Evolutionary conservation across 192 early-diverging fungal genomes (phyloP).

Genomic region (Coemansia sp.): DNA sequence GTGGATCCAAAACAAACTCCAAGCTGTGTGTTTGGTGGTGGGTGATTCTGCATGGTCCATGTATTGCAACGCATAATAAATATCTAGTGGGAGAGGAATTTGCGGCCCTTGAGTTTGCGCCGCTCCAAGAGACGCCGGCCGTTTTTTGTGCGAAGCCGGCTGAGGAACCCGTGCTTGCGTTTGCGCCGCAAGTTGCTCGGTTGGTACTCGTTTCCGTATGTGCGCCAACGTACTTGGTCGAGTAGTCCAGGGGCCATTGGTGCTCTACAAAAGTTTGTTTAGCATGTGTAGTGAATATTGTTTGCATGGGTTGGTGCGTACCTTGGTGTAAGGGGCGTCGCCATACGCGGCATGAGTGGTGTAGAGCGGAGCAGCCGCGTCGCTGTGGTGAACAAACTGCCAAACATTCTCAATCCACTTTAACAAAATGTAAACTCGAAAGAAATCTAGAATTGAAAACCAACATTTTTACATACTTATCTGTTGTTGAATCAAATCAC

Average conservation of each 20-base stretch:
- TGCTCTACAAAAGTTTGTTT: background rate
- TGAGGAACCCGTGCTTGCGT: conserved; percentile 88
- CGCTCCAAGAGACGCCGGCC: conserved; percentile 76
- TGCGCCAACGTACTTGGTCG: conserved; percentile 69
- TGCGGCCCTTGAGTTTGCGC: conserved; percentile 85
- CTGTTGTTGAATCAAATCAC: background rate
- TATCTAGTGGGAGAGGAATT: conserved; percentile 74
- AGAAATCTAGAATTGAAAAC: background rate
- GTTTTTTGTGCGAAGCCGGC: conserved; percentile 69
- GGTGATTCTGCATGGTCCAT: conserved; percentile 52
- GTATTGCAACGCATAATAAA: conserved; percentile 33
- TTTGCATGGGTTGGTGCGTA: background rate
- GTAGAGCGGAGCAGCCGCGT: background rate
- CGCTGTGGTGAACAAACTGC: conserved; percentile 6
- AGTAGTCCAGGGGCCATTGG: background rate
- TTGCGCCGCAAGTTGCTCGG: conserved; percentile 89
- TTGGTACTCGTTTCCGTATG: conserved; percentile 91
- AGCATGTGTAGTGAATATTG: too few relatives aligned
- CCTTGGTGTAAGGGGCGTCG: background rate
- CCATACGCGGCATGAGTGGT: background rate
- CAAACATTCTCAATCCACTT: conserved; percentile 4
- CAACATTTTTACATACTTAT: background rate
- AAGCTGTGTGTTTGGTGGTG: conserved; percentile 15
- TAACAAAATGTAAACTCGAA: background rate
- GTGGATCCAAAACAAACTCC: conserved; percentile 35